Conservation (phyloP, 805 yeast genomes). For the Candida endomychidarum region DNA sequence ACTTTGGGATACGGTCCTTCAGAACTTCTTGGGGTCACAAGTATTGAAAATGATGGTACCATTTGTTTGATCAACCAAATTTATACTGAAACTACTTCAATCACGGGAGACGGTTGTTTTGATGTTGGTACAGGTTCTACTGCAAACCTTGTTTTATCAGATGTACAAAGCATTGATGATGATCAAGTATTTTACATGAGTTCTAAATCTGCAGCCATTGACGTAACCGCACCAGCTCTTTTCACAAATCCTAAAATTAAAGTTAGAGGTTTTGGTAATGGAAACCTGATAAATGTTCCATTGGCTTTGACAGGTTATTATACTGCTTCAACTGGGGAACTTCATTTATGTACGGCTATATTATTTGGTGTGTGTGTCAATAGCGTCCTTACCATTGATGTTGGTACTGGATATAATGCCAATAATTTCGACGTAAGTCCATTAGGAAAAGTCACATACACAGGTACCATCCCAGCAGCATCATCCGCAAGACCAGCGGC, state of each 20-base stretch:
- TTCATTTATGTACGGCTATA: too few relatives aligned
- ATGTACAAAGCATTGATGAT: conserved; percentile 9
- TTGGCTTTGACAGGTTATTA: too few relatives aligned
- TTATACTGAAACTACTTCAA: conserved; percentile 16
- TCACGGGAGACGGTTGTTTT: conserved; percentile 23
- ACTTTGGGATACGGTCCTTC: conserved; percentile 15
- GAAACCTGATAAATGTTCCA: too few relatives aligned
- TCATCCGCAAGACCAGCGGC: conserved; percentile 15
- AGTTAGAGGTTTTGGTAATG: conserved; percentile 22
- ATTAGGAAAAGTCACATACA: conserved; percentile 14
- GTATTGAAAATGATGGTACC: conserved; percentile 21
- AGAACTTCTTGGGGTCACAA: conserved; percentile 11
- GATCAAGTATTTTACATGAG: conserved; percentile 20
- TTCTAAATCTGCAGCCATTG: too few relatives aligned
- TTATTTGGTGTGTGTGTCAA: too few relatives aligned
- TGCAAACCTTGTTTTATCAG: too few relatives aligned
- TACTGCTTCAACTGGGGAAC: conserved; percentile 16
- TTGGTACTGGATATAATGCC: conserved; percentile 22
- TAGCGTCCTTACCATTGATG: too few relatives aligned
- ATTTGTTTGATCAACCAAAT: conserved; percentile 24
- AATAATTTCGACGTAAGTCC: conserved; percentile 8
- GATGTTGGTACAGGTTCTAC: conserved; percentile 14
- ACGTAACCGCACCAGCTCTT: too few relatives aligned
- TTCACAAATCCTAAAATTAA: not conserved
- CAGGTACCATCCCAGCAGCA: conserved; percentile 15